Conservation (phyloP, 805 yeast species). For the Wickerhamiella hasegawae region DNA sequence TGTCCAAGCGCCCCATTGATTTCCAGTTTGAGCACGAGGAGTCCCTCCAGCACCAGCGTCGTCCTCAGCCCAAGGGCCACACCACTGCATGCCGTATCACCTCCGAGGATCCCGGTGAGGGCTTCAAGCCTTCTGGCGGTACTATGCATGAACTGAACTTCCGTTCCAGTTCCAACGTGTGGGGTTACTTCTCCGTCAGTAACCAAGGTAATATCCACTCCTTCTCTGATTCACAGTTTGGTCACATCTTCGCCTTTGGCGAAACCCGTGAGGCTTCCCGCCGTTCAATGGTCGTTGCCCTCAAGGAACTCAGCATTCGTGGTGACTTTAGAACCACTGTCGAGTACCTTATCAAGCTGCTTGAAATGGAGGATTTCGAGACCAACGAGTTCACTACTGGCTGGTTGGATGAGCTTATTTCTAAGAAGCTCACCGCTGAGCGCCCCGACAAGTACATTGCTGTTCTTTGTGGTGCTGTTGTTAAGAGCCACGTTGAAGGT, state of each 20-base stretch:
- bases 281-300: conserved; percentile 97
- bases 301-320: conserved; percentile 88
- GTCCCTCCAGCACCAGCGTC: conserved; percentile 65
- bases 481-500: conserved; percentile 78
- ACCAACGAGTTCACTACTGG: conserved; percentile 96
- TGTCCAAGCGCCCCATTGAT: conserved; percentile 76
- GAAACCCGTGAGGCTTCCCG: conserved; percentile 96
- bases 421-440: conserved; percentile 88
- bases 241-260: conserved; percentile 98
- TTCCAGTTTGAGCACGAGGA: conserved; percentile 67
- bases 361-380: conserved; percentile 94
- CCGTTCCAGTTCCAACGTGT: conserved; percentile 92
- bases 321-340: conserved; percentile 99
- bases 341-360: conserved; percentile 83
- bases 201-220: conserved; percentile 96
- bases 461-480: conserved; percentile 92
- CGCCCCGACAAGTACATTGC: conserved; percentile 88
- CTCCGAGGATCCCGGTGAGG: conserved; percentile 98
- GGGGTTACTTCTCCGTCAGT: conserved; percentile 99
- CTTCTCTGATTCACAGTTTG: conserved; percentile 95
- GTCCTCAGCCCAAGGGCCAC: conserved; percentile 94
- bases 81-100: conserved; percentile 99
- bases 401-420: conserved; percentile 93
- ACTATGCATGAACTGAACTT: conserved; percentile 89
- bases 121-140: conserved; percentile 98